Base-by-base conservation (phyloP, 2,329 filamentous ascomycete species). In the Neonectria ditissima region DNA sequence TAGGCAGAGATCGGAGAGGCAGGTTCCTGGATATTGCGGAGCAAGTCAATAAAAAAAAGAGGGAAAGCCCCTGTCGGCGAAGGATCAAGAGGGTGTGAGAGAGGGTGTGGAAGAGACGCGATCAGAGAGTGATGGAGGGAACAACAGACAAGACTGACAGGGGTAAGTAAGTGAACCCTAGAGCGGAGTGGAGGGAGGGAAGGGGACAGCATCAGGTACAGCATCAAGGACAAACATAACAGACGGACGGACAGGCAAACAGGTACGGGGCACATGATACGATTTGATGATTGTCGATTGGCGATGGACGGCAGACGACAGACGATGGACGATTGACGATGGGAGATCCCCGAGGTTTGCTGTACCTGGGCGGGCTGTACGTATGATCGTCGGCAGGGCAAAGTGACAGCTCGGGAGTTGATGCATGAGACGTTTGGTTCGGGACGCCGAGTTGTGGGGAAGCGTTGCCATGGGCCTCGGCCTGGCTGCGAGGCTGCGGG, bases 61-160 rank as follows among this genome's bases (percentile, higher is more conserved):
- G 6, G 6, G 6, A 26, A 37, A 39, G 50, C 55, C 71, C 71
- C 65, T 73, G 71, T 61, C 61, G 45, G 65, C 47, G 18, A 55
- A 41, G 43, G 30, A 34, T 43, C 59, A 70, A 66, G 66, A 69
- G 67, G 70, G 70, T 69, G 70, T 65, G 67, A 63, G 62, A 61
- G 45, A 26, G 24, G 70, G 70, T 69, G 70, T 65, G 67, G 62
- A 63, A 61, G 45, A 26, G 32, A 34, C 34, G 13, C n/a, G 34
- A n/a, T 16, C 5, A 37, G 16, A 13, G 13, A 34, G 32, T 16
- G 14, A 37, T 8, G 14, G 4, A 5, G n/a, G 34, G 7, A 14
- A 37, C 8, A 14, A n/a, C 34, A n/a, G 34, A 37, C 32, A 37
- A 16, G 32, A 14, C 32, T 16, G 58, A 48, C 61, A 66, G 51